phyloP scores from a whole-genome alignment of 208 protist species.

The Lotmaria passim region DNA sequence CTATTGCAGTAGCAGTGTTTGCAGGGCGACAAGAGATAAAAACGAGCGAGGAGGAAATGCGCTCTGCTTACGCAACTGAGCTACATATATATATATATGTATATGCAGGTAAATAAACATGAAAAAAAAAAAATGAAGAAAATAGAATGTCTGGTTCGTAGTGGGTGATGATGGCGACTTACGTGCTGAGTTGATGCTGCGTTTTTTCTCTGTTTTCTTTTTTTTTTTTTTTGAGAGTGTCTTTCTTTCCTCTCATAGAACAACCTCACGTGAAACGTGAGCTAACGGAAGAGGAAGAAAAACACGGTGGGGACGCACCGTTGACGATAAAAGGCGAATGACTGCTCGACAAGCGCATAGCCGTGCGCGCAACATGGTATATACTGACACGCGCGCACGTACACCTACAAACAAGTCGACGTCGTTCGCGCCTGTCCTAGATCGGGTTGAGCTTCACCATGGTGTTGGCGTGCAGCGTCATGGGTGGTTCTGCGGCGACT shows the following conservation, averaged over 20 bases:
- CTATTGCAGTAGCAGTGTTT: background rate
- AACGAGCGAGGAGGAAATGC: background rate
- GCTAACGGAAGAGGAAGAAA: no score
- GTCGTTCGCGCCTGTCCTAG: background rate
- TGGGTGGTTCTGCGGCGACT: conserved; percentile 4
- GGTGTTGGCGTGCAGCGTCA: conserved; percentile 17
- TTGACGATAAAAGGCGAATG: background rate
- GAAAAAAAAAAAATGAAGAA: background rate
- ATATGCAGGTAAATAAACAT: background rate
- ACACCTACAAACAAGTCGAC: background rate
- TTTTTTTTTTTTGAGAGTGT: no score
- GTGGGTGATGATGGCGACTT: no score
- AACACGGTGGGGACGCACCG: no score
- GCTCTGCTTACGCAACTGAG: background rate
- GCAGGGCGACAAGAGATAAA: background rate
- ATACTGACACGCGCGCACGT: no score
- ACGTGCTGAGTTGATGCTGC: no score
- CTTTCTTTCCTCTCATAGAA: no score
- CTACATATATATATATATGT: conserved; percentile 29
- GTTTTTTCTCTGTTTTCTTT: no score
- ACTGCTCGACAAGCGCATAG: background rate
- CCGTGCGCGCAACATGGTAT: no score
- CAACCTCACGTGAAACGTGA: no score
- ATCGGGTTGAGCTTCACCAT: conserved; percentile 24
- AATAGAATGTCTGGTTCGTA: no score